These are phyloP conservation scores for Boletellus ananas DNA, from an alignment of 768 basidiomycete genomes.

Conservation along the genomic window DNA sequence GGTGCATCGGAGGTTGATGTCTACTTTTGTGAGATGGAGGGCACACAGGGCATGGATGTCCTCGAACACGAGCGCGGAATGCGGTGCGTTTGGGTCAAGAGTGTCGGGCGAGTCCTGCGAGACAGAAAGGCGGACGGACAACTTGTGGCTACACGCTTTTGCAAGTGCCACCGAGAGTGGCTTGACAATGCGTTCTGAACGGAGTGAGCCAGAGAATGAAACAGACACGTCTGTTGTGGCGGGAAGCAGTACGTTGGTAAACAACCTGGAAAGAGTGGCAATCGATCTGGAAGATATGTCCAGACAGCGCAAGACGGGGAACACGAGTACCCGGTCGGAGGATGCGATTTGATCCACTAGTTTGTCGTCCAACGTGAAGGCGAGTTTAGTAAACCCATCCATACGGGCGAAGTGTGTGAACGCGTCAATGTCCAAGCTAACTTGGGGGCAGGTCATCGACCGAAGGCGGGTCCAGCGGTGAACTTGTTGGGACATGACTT, in stretches of 20 bases:
- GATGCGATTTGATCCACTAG: background rate
- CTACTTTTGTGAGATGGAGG: no score
- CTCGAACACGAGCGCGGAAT: no score
- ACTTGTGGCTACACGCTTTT: no score
- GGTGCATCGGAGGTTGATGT: no score
- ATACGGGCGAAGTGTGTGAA: background rate
- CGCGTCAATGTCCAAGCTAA: background rate
- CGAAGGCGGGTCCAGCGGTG: background rate
- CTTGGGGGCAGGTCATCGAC: background rate
- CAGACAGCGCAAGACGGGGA: background rate
- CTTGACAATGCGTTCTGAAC: no score
- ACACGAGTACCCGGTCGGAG: background rate
- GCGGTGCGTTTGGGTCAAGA: no score
- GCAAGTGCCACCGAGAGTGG: no score
- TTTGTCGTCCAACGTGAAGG: background rate
- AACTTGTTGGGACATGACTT: background rate
- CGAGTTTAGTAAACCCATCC: background rate
- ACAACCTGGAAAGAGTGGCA: no score
- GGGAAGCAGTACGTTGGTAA: background rate
- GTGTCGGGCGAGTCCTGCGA: no score
- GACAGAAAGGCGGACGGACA: no score
- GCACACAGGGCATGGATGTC: no score
- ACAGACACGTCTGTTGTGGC: background rate
- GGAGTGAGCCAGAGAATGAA: background rate
- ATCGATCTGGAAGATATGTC: background rate